A percentile compares a stretch with the other conserved stretches of the same genome.
These are phyloP conservation scores for Termitomyces sp. DNA, from an alignment of 768 basidiomycete genomes.

Conservation along the genomic window DNA sequence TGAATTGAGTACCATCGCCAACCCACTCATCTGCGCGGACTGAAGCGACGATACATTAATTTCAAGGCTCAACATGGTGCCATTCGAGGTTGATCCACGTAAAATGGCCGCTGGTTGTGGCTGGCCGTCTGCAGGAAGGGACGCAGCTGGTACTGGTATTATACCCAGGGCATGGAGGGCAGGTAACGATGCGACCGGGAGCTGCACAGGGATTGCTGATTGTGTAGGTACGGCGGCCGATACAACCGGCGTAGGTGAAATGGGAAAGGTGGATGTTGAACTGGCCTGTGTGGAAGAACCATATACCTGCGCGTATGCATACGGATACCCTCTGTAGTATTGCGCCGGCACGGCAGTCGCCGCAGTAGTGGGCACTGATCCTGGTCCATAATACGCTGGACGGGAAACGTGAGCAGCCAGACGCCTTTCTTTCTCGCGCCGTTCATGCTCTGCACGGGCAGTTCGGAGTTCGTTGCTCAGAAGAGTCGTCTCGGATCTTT, in stretches of 20 bases:
- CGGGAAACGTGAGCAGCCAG: conserved; percentile 36
- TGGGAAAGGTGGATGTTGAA: conserved; percentile 28
- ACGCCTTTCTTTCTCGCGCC: conserved; percentile 65
- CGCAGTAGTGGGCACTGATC: conserved; percentile 19
- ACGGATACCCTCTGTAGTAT: conserved; percentile 63
- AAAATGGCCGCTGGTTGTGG: conserved; percentile 73
- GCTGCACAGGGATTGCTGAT: conserved; percentile 60
- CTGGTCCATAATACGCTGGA: conserved; percentile 31
- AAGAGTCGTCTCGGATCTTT: conserved; percentile 54
- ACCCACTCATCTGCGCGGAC: conserved; percentile 69
- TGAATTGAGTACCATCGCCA: conserved; percentile 67
- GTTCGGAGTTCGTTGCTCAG: conserved; percentile 56
- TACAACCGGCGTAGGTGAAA: conserved; percentile 21
- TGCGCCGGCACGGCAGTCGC: conserved; percentile 35
- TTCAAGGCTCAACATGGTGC: conserved; percentile 67
- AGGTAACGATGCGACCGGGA: conserved; percentile 61
- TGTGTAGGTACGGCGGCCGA: conserved; percentile 17
- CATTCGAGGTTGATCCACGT: conserved; percentile 64
- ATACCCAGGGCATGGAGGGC: conserved; percentile 70
- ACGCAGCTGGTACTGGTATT: conserved; percentile 55
- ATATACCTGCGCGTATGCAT: conserved; percentile 60
- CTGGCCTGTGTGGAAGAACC: conserved; percentile 22
- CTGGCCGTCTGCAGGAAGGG: conserved; percentile 46
- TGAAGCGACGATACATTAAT: conserved; percentile 74
- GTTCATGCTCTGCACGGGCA: conserved; percentile 60